Evolutionary conservation across 1,139 yeast species (phyloP).

Genomic region (Geotrichum aggregatum): DNA sequence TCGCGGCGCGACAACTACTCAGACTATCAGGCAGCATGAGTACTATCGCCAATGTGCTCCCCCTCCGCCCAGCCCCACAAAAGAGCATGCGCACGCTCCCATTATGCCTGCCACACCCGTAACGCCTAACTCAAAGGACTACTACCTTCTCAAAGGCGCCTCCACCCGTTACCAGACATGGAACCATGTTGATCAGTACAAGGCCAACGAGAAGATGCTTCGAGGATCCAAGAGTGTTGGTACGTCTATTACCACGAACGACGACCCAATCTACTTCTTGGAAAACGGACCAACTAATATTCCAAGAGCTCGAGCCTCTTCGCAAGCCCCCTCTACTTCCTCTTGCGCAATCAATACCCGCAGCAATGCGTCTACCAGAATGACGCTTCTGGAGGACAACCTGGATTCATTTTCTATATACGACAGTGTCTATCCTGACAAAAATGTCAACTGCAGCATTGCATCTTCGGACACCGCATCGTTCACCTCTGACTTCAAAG

Average conservation of each 20-base stretch:
- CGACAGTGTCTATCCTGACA: not conserved
- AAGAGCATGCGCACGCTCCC: too few relatives aligned
- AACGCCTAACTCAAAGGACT: not conserved
- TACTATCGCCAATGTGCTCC: not conserved
- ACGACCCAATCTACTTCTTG: constrained; percentile 1
- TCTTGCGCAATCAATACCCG: too few relatives aligned
- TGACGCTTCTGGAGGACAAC: too few relatives aligned
- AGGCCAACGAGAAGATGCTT: not conserved
- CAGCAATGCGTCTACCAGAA: too few relatives aligned
- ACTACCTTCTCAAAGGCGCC: not conserved
- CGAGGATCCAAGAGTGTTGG: not conserved
- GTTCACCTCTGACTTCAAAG: constrained; percentile 4
- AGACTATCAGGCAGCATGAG: not conserved
- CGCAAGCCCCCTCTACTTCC: not conserved
- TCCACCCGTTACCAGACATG: constrained; percentile 1
- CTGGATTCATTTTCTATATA: not conserved
- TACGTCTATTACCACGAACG: not conserved
- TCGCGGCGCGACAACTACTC: not conserved
- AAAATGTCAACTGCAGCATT: not conserved
- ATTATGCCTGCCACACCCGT: too few relatives aligned
- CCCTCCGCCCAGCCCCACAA: not conserved
- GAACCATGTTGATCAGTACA: not conserved
- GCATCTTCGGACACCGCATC: not conserved
- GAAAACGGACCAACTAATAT: not conserved
- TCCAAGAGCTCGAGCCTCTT: not conserved